Evolutionary conservation across 2,329 filamentous ascomycete species (phyloP), one percentile per base, ranked within the genome.

Genomic region (Phaeoacremonium minimum): DNA sequence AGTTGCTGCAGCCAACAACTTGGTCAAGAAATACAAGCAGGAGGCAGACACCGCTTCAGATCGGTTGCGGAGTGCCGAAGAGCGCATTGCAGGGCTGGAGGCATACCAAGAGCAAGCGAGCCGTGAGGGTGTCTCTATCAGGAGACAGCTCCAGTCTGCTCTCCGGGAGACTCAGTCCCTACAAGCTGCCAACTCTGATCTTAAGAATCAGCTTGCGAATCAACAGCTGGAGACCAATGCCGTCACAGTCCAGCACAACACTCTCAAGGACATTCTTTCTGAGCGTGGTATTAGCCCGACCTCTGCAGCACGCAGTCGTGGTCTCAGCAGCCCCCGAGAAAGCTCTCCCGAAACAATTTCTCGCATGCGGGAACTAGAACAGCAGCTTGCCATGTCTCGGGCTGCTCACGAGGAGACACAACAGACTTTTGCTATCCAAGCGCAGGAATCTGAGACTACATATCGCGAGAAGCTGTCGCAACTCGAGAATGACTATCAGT

Each of bases 21-120:
- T 97, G 56, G 88, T 90, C 18, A 86, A 85, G 58, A 88, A 88
- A 53, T 95, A 95, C 49, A 89, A 96, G 58, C 75, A 83, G 42
- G 90, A 94, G 41, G 91, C 90, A 1, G 88, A 98, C 57, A 66
- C 73, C 17, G 89, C 90, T 4, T 85, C 88, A 0, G 89, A 96
- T 54, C 94, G 90, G 57, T 72, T 98, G 36, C 85, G 93, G 36
- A 85, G 85, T 40, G 93, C 93, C 4, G 94, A 98, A 63, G 94
- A 97, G 66, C 83, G 93, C 29, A 97, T 98, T 57, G 94, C 93
- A 5, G 93, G 93, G 6, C 75, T 98, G 4, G 93, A 98, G 60
- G 87, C 89, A 18, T 97, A 97, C 58, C 93, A 98, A 63, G 93
- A 98, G 56, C 93, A 98, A 62, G 85, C 90, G 4, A 97, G 90